Evolutionary conservation across 1,139 yeast species (phyloP), one percentile per base, ranked within the genome.

Genomic region (Blastobotrys serpentis): DNA sequence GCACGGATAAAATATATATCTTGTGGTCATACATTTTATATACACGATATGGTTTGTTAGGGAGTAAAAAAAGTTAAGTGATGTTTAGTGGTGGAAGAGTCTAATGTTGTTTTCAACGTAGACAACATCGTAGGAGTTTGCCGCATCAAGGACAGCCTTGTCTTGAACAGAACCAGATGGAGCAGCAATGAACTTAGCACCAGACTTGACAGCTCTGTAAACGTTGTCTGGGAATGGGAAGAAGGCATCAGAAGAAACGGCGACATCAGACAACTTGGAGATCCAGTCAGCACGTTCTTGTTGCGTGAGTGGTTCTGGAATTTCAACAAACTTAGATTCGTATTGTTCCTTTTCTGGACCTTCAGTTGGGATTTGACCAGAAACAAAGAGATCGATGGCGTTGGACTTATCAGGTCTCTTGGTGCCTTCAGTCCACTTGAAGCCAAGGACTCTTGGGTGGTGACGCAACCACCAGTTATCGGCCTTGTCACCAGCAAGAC

Each of bases 401-500:
- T 92, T 92, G 51, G 96, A 86, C 80, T 92, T 92, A 69, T 92
- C 98, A 59, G 98, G 98, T 75, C 97, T 87, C 81, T 92, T 92
- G 61, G 86, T 87, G 65, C 98, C 98, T 76, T 88, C 87, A 58
- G 96, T 95, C 97, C 98, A 92, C 75, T 90, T 81, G 80, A 92
- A 85, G 19, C 76, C 94, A 52, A 92, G 75, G 17, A 92, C 98
- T 67, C 77, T 81, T 61, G 98, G 98, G 71, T 92, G 98, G 72
- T 92, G 98, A 77, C 98, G 86, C 66, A 92, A 79, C 98, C 98
- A 92, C 98, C 98, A 92, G 79, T 88, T 89, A 72, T 92, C 97
- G 57, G 98, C 97, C 78, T 92, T 92, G 66, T 92, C 98, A 68
- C 98, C 98, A 46, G 98, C 98, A 62, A 92, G 80, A 75, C 98